A percentile compares a stretch with the other conserved stretches of the same genome.
Conservation (phyloP, 2,329 filamentous ascomycete species). For the Onygenales sp. region DNA sequence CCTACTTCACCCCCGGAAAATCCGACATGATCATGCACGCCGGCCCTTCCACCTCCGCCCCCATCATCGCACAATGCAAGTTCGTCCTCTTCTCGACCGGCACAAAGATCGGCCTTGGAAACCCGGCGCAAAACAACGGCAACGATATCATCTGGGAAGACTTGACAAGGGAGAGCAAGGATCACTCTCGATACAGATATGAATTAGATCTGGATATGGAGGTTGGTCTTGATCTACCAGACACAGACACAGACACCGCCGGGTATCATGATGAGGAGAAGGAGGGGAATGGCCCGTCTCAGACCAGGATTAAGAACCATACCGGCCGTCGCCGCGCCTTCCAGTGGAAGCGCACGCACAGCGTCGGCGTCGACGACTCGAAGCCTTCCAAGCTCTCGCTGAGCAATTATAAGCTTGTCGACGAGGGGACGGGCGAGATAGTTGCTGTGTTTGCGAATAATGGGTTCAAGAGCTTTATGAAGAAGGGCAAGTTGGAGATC, state of each 20-base stretch:
- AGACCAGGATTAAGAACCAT: background rate
- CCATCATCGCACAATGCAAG: slow-evolving; percentile 22
- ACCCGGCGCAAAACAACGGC: slow-evolving; percentile 13
- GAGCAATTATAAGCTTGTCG: slow-evolving; percentile 25
- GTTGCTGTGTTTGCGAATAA: slow-evolving; percentile 24
- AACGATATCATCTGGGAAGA: slow-evolving; percentile 22
- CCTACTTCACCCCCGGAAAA: slow-evolving; percentile 19
- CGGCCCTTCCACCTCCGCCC: slow-evolving; percentile 16
- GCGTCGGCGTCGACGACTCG: slow-evolving; percentile 18
- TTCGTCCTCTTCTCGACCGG: slow-evolving; percentile 24
- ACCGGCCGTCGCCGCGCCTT: slow-evolving; percentile 15
- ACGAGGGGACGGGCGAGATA: slow-evolving; percentile 19
- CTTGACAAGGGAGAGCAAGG: slow-evolving; percentile 17
- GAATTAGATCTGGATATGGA: slow-evolving; percentile 12
- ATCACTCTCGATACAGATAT: slow-evolving; percentile 20
- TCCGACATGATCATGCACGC: slow-evolving; percentile 26
- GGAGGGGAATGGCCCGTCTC: no score
- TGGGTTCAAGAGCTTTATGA: slow-evolving; percentile 18
- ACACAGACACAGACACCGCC: no score
- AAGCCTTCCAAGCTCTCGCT: slow-evolving; percentile 14
- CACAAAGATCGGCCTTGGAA: slow-evolving; percentile 23
- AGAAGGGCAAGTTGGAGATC: slow-evolving; percentile 24
- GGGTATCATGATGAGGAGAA: no score
- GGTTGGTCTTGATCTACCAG: background rate
- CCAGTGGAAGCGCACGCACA: slow-evolving; percentile 24